Conservation (phyloP, 805 yeast genomes). For the Millerago galiae region DNA sequence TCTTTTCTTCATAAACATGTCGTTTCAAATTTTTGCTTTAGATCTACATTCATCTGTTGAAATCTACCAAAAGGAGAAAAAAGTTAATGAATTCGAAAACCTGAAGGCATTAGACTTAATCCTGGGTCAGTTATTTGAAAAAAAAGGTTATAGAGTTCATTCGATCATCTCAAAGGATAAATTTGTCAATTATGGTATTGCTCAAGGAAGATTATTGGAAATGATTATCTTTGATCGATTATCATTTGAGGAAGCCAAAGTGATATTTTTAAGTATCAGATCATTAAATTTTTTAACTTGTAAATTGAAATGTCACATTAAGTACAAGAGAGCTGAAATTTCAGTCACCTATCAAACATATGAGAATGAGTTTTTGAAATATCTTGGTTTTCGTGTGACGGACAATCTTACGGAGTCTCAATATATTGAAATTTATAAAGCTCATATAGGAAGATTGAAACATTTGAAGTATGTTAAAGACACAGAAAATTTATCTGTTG, state of each 20-base stretch:
- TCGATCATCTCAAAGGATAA: slow-evolving; percentile 1
- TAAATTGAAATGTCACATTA: background rate
- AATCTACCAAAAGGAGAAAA: background rate
- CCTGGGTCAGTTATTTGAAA: background rate
- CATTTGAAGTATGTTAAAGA: background rate
- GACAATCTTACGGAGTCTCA: background rate
- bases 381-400: too few relatives aligned
- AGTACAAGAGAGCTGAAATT: too few relatives aligned
- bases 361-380: too few relatives aligned
- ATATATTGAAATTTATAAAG: too few relatives aligned
- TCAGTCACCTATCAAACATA: too few relatives aligned
- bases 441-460: background rate
- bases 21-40: background rate
- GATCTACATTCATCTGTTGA: background rate
- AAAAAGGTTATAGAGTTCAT: background rate
- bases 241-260: background rate
- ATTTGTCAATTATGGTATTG: slow-evolving; percentile 1
- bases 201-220: slow-evolving; percentile 7
- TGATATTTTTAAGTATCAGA: background rate
- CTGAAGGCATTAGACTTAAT: background rate
- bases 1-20: background rate
- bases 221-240: slow-evolving; percentile 4
- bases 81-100: background rate
- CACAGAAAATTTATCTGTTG: background rate
- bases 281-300: background rate